Evolutionary conservation across 1,139 yeast genomes (phyloP), one percentile per base, ranked within the genome.

Genomic region (Sugiyamaella sp.): DNA sequence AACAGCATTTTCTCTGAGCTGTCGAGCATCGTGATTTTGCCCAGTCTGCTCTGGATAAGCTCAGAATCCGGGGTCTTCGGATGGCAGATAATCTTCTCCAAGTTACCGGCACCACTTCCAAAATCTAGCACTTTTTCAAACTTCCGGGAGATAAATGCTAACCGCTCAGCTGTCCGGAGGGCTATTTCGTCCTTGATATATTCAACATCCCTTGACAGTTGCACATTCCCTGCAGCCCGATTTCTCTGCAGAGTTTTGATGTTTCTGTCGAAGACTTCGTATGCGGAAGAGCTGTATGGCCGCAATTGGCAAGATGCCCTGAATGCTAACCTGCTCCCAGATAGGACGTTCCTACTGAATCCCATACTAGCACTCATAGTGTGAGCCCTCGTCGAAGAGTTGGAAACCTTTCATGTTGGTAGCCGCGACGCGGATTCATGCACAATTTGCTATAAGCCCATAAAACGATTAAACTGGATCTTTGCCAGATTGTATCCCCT

Each of bases 161-260:
- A 70, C 57, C 96, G 75, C 63, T 88, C 95, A 25, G 87, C 80
- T 25, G 91, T 84, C 55, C 89, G 80, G 21, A 74, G 65, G 0
- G 95, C 91, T 12, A 87, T 81, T 66, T 87, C 95, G 64, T 86
- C 85, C 49, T 89, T 75, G 37, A 89, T 71, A 65, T 88, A 89
- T 59, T 89, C 95, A n/a, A 80, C 87, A 60, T 80, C 75, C 24
- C 82, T 71, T 17, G 88, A 80, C 10, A 72, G 74, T 1, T 62
- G 66, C 0, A 77, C 74, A 54, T 78, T 70, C 1, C 64, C 54
- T 0, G 78, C 79, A 0, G 85, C 80, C 49, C 84, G 65, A 25
- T 81, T 74, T 50, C 89, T 71, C 61, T 89, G 96, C 14, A 77
- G 57, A 9, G 75, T 68, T 65, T 89, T 89, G 47, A 82, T 76